phyloP scores from a whole-genome alignment of 441 rosid species.

The Arabidopsis lyrata region DNA sequence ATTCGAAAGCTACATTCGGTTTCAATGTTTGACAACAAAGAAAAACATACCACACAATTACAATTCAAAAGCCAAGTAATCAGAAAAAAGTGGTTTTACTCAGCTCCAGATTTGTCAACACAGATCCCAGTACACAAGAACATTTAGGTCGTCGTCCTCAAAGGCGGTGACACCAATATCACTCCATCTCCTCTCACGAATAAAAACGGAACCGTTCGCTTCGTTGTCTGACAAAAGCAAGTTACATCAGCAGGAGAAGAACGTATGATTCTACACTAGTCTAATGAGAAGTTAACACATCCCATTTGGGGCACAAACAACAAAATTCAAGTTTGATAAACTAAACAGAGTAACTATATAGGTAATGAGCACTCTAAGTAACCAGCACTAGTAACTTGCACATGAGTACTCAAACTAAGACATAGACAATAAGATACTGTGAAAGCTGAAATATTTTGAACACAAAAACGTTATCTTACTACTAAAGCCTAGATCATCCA shows the following conservation, averaged over 20 bases:
- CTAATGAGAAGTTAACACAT: not conserved
- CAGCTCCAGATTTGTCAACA: conserved; percentile 12
- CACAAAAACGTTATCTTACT: not conserved
- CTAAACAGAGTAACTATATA: not conserved
- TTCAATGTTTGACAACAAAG: not conserved
- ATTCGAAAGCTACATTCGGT: not conserved
- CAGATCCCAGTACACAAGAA: not conserved
- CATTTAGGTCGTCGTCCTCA: conserved; percentile 78
- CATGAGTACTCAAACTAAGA: not conserved
- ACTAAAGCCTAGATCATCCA: not conserved
- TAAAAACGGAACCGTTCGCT: conserved; percentile 42
- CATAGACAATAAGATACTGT: not conserved
- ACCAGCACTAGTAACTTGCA: not conserved
- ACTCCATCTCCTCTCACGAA: conserved; percentile 98
- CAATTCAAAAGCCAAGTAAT: conserved; percentile 26
- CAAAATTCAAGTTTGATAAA: not conserved
- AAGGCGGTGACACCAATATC: conserved; percentile 91
- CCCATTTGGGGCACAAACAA: not conserved
- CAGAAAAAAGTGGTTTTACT: not conserved
- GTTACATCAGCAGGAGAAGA: conserved; percentile 1
- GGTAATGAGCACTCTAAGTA: not conserved
- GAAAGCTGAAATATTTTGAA: not conserved
- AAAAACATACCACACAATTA: not conserved
- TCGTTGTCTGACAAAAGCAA: conserved; percentile 38
- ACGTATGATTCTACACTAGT: conserved; percentile 33